Evolutionary conservation across 208 protist genomes (phyloP), one percentile per base, ranked within the genome.

Genomic region (Leishmania arabica): DNA sequence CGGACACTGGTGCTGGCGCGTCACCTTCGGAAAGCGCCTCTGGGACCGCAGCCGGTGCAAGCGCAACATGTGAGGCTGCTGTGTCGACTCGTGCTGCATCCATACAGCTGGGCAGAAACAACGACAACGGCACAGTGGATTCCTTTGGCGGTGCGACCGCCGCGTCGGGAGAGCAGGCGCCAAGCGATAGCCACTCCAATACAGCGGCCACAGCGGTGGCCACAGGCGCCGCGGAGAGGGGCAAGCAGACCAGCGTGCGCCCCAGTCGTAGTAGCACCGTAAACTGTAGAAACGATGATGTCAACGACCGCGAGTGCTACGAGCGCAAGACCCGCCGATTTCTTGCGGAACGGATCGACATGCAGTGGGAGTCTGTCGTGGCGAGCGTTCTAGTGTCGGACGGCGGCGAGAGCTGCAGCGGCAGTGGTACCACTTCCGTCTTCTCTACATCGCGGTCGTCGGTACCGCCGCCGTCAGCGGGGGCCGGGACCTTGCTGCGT

Each of bases 281-380:
- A 17, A 76, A 4, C 51, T 76, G 51, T 47, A 31, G 51, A n/a
- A 34, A 27, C 68, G 51, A 76, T 76, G 71, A 76, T 31, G 31
- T 40, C 49, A 76, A 51, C n/a, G 60, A 85, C 7, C 76, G 81
- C 19, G 77, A 37, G 31, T 66, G 37, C 62, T 86, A 82, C 75
- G 82, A 86, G 78, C 82, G 82, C 73, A 86, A 86, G 54, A 77
- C 64, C 11, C 82, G 82, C 4, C 69, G 77, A 0, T 75, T 76
- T 54, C 45, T 82, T 17, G 49, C 78, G 11, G 66, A 79, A 53
- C 80, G 53, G 37, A 68, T 86, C 24, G 77, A 86, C 42, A 37
- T 56, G 56, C 82, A 86, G 74, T 86, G 82, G 82, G 78, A 86
- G 64, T 75, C 78, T 15, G 82, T 86, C 34, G 66, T 86, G 68